phyloP scores from a whole-genome alignment of 2,329 filamentous ascomycete species.

The Alternaria panax region DNA sequence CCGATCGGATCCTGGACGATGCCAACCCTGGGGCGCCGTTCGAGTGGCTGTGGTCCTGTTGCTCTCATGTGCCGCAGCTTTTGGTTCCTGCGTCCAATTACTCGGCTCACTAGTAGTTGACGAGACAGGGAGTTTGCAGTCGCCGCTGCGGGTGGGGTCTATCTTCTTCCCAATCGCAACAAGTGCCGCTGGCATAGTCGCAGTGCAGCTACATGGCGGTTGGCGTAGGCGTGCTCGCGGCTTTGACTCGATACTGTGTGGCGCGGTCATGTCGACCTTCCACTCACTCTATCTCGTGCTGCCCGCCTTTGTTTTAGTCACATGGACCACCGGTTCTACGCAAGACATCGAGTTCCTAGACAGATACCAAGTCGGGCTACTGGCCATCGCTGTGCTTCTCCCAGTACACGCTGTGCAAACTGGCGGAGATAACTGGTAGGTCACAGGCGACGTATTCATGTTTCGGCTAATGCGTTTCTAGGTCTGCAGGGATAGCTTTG shows the following conservation, averaged over 20 bases:
- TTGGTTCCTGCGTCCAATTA: background rate
- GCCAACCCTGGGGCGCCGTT: background rate
- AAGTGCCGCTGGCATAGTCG: background rate
- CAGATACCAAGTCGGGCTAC: background rate
- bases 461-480: too few species aligned
- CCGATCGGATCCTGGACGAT: background rate
- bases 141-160: background rate
- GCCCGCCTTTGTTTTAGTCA: background rate
- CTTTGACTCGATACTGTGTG: background rate
- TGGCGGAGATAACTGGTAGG: background rate
- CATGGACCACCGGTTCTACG: background rate
- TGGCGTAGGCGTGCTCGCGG: background rate
- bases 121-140: background rate
- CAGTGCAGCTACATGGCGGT: background rate
- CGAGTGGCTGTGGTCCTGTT: background rate
- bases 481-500: too few species aligned
- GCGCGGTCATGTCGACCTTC: background rate
- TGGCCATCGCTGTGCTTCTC: background rate
- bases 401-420: background rate
- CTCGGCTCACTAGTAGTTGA: background rate
- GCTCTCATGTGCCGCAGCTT: background rate
- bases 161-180: background rate
- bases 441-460: too few species aligned
- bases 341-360: background rate
- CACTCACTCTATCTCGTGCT: background rate